phyloP scores from a whole-genome alignment of 1,284 basidiomycete species.

The Ustilago nuda region DNA sequence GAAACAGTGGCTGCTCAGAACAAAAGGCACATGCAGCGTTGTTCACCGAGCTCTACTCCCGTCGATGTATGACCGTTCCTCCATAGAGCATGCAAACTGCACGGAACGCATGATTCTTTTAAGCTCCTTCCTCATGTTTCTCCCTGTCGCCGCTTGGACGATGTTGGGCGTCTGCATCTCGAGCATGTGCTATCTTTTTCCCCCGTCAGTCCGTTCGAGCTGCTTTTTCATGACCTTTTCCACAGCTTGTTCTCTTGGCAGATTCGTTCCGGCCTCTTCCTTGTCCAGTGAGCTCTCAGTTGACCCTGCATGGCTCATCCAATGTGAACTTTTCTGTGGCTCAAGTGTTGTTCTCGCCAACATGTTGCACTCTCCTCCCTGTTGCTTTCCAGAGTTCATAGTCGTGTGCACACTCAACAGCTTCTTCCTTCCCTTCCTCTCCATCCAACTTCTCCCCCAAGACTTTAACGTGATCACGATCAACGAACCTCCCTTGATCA shows the following conservation, averaged over 20 bases:
- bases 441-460: not conserved
- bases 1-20: not conserved
- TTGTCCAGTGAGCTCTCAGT: not conserved
- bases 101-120: conserved; percentile 5
- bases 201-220: conserved; percentile 6
- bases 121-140: not conserved
- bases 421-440: not conserved
- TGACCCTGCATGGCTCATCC: conserved; percentile 10
- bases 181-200: conserved; percentile 11
- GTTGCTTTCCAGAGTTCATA: not conserved
- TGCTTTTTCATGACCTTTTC: not conserved
- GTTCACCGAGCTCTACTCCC: conserved; percentile 8
- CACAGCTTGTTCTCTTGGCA: not conserved
- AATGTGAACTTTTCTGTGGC: conserved; percentile 4
- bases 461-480: not conserved
- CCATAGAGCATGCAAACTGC: not conserved
- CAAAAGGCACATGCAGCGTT: conserved; percentile 5
- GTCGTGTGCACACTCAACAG: not conserved
- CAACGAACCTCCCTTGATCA: not conserved
- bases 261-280: not conserved
- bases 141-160: not conserved
- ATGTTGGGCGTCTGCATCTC: conserved; percentile 5
- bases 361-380: not conserved
- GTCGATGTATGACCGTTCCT: conserved; percentile 7
- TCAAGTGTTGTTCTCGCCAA: conserved; percentile 21